Percentiles rank a stretch among this genome's conserved stretches.
phyloP scores from a whole-genome alignment of 2,329 filamentous ascomycete genomes.

The Diaporthe eres region DNA sequence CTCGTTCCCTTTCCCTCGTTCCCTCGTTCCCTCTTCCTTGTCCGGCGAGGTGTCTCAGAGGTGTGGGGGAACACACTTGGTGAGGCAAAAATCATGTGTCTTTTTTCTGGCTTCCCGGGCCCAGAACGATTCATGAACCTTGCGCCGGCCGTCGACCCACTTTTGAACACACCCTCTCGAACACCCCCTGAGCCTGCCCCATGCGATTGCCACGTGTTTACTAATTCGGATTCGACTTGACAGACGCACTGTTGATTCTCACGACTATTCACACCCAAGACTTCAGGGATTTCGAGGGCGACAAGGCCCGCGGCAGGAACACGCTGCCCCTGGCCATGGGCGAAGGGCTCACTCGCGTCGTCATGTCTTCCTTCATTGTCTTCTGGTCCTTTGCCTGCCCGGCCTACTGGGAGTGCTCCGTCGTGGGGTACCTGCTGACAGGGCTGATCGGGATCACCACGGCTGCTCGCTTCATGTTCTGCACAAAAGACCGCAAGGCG shows the following conservation, averaged over 20 bases:
- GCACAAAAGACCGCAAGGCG: neutral
- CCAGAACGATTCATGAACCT: neutral
- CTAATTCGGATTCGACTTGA: conserved; percentile 1
- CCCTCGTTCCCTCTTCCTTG: neutral
- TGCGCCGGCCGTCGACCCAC: neutral
- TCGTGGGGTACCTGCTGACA: neutral
- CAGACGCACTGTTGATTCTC: conserved; percentile 35
- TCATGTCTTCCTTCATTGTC: neutral
- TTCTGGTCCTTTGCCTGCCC: conserved; percentile 19
- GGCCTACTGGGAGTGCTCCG: conserved; percentile 1
- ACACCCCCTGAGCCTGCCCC: neutral
- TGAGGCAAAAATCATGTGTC: conserved; percentile 1
- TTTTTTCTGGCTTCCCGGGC: neutral
- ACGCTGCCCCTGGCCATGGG: conserved; percentile 25
- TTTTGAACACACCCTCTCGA: neutral
- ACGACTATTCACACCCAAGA: conserved; percentile 46
- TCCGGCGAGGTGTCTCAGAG: neutral
- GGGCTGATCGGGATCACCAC: neutral
- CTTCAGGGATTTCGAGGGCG: conserved; percentile 44
- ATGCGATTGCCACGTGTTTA: neutral
- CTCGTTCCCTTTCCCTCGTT: neutral
- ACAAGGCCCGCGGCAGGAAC: conserved; percentile 39
- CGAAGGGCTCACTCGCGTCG: neutral
- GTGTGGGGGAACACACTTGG: neutral
- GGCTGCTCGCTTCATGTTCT: neutral